Base-by-base conservation (phyloP, 2,329 filamentous ascomycete genomes). In the Tolypocladium endophyticum region DNA sequence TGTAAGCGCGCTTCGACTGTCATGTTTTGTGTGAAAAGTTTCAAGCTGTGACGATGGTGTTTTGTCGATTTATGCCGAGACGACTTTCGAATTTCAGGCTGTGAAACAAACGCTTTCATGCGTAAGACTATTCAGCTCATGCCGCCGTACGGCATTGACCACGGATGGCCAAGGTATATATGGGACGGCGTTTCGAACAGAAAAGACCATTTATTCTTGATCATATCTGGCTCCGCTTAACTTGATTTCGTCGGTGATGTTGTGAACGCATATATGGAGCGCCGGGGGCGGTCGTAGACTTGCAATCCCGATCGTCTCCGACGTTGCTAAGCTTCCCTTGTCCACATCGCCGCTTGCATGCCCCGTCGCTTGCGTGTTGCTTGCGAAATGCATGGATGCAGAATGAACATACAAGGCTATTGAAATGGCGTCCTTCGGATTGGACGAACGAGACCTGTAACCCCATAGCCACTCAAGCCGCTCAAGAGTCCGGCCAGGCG, bases 1-100 rank as follows among this genome's bases (percentile, higher is more conserved):
- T 74, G 65, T 74, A 70, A 66, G 58, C 3, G 52, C 8, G 30
- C 14, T 50, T 28, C 28, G 41, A 43, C 56, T 25, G 3, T 18
- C 23, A 28, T 18, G 41, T 12, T 25, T n/a, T n/a, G 8, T n/a
- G 2, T 45, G 43, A 25, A 23, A 25, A 25, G 9, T 47, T 12
- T 14, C 2, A 23, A 12, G 43, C 23, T 16, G 5, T 12, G 23
- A 18, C 11, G 41, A 16, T 7, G 38, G 25, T 38, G 14, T 14
- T 25, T 12, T 47, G 25, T 50, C 33, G 33, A n/a, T 5, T 23
- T 28, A 11, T 28, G 33, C 53, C 36, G 35, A 38, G 35, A 14
- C n/a, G 43, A 3, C 23, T 12, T 16, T 47, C 11, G 43, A 33
- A 14, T 23, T 11, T 23, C 16, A 4, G 36, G 53, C 53, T 25